Evolutionary conservation across 2,329 filamentous ascomycete species (phyloP).

Genomic region (Sclerotinia minor): DNA sequence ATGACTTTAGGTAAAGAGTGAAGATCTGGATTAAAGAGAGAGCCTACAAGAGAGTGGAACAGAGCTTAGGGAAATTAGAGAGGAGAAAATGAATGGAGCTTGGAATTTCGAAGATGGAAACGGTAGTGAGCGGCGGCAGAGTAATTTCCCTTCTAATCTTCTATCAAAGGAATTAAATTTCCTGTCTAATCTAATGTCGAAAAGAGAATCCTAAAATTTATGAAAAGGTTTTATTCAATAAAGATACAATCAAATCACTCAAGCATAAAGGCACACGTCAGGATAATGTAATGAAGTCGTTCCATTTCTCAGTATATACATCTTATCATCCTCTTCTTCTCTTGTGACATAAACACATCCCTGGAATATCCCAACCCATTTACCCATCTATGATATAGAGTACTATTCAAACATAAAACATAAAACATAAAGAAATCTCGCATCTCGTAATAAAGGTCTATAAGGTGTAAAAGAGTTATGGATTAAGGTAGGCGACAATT

Average conservation of each 20-base stretch:
- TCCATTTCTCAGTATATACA: conserved; percentile 23
- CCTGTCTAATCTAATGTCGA: neutral
- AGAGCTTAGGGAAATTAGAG: neutral
- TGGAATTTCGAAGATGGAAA: neutral
- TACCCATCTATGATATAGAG: conserved; percentile 19
- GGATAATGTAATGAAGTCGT: conserved; percentile 19
- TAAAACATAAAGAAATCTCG: conserved; percentile 22
- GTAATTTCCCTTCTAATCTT: neutral
- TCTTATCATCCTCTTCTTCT: conserved; percentile 15
- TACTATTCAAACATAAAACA: conserved; percentile 21
- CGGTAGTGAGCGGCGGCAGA: neutral
- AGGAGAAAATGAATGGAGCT: neutral
- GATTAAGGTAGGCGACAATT: conserved; percentile 21
- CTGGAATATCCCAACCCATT: conserved; percentile 23
- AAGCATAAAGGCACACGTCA: neutral
- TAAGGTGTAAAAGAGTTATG: conserved; percentile 19
- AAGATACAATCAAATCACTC: neutral
- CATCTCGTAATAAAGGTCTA: conserved; percentile 24
- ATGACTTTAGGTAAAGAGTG: neutral
- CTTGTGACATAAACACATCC: conserved; percentile 14
- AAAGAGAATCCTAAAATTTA: neutral
- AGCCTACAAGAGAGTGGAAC: neutral
- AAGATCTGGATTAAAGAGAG: conserved; percentile 9
- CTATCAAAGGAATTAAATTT: no score
- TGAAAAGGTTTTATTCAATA: neutral